Evolutionary conservation across 768 basidiomycete species (phyloP).

Genomic region (Trametes cubensis): DNA sequence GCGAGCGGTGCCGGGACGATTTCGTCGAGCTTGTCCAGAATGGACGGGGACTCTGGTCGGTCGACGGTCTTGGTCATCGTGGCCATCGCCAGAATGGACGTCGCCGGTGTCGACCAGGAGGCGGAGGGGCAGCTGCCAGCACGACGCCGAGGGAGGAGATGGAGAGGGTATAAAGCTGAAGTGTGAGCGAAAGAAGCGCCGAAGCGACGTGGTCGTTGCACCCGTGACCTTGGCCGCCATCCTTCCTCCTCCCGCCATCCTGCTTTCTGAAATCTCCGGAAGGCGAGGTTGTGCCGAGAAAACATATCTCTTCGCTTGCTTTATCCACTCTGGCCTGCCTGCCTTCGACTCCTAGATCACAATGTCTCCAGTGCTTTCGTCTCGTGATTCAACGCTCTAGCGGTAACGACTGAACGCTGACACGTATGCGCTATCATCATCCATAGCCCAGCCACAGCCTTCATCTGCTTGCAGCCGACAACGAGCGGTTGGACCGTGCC

Average conservation of each 20-base stretch:
- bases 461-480: too few relatives aligned
- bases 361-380: too few relatives aligned
- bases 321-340: background rate
- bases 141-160: conserved; percentile 6
- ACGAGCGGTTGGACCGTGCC: too few relatives aligned
- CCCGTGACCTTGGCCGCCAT: conserved; percentile 14
- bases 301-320: background rate
- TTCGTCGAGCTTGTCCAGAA: conserved; percentile 67
- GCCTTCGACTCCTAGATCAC: too few relatives aligned
- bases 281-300: conserved; percentile 19
- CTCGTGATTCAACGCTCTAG: too few relatives aligned
- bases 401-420: too few relatives aligned
- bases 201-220: conserved; percentile 17
- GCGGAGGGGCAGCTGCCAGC: conserved; percentile 15
- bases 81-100: conserved; percentile 12
- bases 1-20: conserved; percentile 66
- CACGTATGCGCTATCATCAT: too few relatives aligned
- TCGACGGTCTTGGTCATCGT: conserved; percentile 20
- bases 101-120: conserved; percentile 13
- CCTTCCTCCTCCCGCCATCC: conserved; percentile 3
- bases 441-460: too few relatives aligned
- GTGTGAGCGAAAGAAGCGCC: conserved; percentile 7
- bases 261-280: conserved; percentile 12
- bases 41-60: conserved; percentile 27
- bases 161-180: conserved; percentile 20